Evolutionary conservation across 805 yeast genomes (phyloP).

Genomic region (Cyberlindnera japonica): DNA sequence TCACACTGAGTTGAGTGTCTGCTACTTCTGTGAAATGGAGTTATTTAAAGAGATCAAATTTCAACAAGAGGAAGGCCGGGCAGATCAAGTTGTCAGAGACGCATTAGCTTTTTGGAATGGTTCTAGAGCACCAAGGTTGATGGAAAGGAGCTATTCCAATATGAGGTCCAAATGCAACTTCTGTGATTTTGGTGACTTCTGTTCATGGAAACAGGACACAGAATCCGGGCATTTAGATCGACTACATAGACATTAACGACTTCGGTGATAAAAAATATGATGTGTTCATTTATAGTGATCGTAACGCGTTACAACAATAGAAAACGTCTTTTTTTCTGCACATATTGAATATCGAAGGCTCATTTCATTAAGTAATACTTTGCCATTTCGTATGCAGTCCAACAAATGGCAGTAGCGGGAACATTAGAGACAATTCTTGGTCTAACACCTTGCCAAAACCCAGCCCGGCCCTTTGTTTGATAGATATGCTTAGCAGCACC

Average conservation of each 20-base stretch:
- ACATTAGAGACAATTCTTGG: constrained; percentile 91
- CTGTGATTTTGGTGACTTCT: constrained; percentile 49
- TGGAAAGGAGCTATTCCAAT: constrained; percentile 34
- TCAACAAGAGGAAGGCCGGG: constrained; percentile 32
- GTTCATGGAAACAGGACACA: constrained; percentile 35
- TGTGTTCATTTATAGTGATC: too few relatives aligned
- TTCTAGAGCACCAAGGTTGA: constrained; percentile 43
- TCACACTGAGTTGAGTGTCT: constrained; percentile 39
- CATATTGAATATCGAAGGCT: too few relatives aligned
- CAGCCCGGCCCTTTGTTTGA: constrained; percentile 51
- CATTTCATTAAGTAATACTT: constrained; percentile 41
- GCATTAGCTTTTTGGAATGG: constrained; percentile 60
- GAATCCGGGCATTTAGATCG: background rate
- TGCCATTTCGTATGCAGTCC: constrained; percentile 99
- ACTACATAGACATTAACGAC: background rate
- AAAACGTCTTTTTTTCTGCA: too few relatives aligned
- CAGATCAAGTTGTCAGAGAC: constrained; percentile 30
- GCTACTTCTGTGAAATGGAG: constrained; percentile 46
- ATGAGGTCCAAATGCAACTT: constrained; percentile 41
- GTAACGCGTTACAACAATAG: too few relatives aligned
- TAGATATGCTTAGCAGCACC: constrained; percentile 71
- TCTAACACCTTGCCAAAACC: constrained; percentile 78
- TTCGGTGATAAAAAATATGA: too few relatives aligned
- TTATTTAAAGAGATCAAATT: constrained; percentile 42
- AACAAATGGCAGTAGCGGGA: constrained; percentile 93